Evolutionary conservation across 257 asterid genomes (phyloP).

Genomic region (Petrea volubilis): DNA sequence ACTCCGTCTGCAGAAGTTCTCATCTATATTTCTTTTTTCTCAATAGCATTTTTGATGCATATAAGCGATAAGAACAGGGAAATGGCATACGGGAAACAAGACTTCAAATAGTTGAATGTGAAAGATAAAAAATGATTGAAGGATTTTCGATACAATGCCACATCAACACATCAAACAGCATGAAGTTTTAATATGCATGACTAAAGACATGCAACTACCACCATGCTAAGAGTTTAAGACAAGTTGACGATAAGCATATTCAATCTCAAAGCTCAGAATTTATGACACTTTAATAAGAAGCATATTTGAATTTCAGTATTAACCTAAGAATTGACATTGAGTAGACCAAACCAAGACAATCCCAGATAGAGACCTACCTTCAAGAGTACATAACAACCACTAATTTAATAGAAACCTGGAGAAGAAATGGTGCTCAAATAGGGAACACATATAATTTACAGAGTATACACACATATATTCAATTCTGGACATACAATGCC

Average conservation of each 20-base stretch:
- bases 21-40: too few species aligned
- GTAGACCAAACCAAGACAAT: background rate
- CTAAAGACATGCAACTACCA: background rate
- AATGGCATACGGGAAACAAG: too few species aligned
- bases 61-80: too few species aligned
- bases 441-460: background rate
- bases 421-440: background rate
- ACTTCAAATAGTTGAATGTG: too few species aligned
- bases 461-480: background rate
- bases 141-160: too few species aligned
- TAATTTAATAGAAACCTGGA: background rate
- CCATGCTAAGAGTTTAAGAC: background rate
- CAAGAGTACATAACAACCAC: background rate
- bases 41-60: too few species aligned
- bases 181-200: too few species aligned
- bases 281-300: background rate
- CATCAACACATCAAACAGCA: too few species aligned
- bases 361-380: background rate
- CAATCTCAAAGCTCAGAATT: background rate
- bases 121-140: too few species aligned
- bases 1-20: too few species aligned
- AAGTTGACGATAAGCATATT: background rate
- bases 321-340: background rate
- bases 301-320: background rate
- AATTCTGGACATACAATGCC: slow-evolving; percentile 2